Evolutionary conservation across 2,329 filamentous ascomycete genomes (phyloP), one percentile per base, ranked within the genome.

Genomic region (Metarhizium anisopliae): DNA sequence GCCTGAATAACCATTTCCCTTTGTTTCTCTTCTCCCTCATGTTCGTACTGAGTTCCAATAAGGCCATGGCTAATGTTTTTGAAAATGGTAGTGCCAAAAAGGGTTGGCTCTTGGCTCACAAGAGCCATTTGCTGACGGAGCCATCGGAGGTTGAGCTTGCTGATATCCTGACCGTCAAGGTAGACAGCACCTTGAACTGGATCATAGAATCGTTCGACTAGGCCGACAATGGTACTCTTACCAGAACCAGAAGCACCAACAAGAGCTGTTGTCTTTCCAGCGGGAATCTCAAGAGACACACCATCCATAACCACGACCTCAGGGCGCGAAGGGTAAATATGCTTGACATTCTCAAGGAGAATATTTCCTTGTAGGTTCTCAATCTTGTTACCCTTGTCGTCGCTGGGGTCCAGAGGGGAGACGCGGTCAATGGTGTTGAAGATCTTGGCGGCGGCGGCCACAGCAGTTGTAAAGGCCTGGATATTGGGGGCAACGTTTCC

Each of bases 161-260:
- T 83, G 55, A 96, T 85, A 67, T 95, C 87, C 61, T 86, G 84
- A 7, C 89, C 93, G 67, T 97, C 94, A 11, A 99, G 76, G 57
- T 85, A 79, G 1, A 97, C 84, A 20, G 81, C 73, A 25, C 94
- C 94, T 35, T 81, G 81, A 38, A 96, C 89, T 0, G 93, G 93
- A 56, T 92, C 84, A 68, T 99, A 99, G 70, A 97, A 97, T 18
- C 94, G 84, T 72, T 97, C 93, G 1, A 97, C 85, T 20, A 99
- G 77, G 13, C 93, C 93, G 32, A 97, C 87, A 59, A 97, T 92
- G 0, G 94, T 97, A 64, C 87, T 93, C 73, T 97, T 99, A 51
- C 94, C 94, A 43, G 89, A 95, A 11, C 93, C 94, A 11, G 93
- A 97, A 0, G 93, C 90, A 56, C 94, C 94, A 6, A 99, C 94